phyloP scores from a whole-genome alignment of 2,329 filamentous ascomycete species.

The Coleophoma eucalyptorum region DNA sequence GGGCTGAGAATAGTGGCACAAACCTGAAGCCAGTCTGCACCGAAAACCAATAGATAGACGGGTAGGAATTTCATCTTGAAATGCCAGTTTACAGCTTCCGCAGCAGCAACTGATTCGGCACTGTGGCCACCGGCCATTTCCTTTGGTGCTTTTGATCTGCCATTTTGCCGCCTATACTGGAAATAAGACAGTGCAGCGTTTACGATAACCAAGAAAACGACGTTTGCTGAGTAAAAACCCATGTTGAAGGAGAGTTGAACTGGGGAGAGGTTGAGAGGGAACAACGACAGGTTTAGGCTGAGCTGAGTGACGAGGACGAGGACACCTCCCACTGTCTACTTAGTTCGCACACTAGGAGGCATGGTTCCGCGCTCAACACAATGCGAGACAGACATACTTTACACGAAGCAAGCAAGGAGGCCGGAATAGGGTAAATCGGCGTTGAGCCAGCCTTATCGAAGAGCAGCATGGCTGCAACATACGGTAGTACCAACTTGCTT shows the following conservation, averaged over 20 bases:
- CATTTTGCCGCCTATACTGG: conserved; percentile 3
- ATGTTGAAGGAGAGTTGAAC: conserved; percentile 2
- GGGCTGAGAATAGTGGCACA: neutral
- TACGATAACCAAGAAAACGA: conserved; percentile 12
- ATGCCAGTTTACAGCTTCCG: conserved; percentile 5
- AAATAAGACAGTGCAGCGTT: conserved; percentile 9
- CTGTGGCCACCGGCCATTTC: conserved; percentile 3
- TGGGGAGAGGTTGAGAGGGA: neutral
- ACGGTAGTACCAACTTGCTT: neutral
- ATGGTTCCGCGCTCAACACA: neutral
- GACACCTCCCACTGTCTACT: neutral
- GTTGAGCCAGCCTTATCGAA: no score
- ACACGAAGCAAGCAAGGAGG: neutral
- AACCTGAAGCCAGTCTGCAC: conserved; percentile 46
- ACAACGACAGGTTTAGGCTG: neutral
- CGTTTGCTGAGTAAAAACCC: conserved; percentile 16
- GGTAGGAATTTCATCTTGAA: conserved; percentile 29
- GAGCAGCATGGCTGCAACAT: neutral
- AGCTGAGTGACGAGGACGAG: neutral
- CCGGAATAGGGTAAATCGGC: neutral
- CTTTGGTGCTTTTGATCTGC: neutral
- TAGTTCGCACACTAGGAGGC: neutral
- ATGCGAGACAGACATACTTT: neutral
- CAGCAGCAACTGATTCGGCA: conserved; percentile 2
- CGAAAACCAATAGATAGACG: conserved; percentile 43